Conservation (phyloP, 2,329 filamentous ascomycete species). For the Calonectria crousiana region DNA sequence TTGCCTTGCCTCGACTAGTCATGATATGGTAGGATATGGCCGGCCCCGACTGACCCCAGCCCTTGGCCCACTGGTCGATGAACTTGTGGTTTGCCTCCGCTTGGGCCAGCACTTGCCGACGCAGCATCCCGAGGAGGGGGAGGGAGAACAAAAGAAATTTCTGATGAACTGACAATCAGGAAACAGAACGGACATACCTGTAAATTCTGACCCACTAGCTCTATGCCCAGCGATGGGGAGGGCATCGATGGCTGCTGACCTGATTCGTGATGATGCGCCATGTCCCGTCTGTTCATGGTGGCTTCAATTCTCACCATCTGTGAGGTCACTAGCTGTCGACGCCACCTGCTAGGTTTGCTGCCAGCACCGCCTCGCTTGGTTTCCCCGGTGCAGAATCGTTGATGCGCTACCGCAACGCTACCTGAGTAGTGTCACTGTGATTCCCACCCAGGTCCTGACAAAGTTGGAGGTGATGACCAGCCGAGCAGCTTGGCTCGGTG, state of each 20-base stretch:
- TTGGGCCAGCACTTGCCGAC: constrained; percentile 23
- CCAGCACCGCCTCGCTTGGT: neutral
- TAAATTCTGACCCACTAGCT: constrained; percentile 11
- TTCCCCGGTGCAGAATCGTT: constrained; percentile 10
- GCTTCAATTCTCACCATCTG: constrained; percentile 18
- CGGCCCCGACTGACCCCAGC: constrained; percentile 16
- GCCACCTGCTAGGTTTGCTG: constrained; percentile 18
- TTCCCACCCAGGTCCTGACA: constrained; percentile 13
- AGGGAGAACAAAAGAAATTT: neutral
- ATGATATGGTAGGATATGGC: neutral
- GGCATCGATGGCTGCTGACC: neutral
- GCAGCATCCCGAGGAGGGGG: constrained; percentile 5
- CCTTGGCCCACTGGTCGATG: constrained; percentile 12
- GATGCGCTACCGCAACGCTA: constrained; percentile 24
- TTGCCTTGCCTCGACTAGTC: neutral
- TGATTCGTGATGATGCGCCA: constrained; percentile 20
- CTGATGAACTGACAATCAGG: constrained; percentile 10
- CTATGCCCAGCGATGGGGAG: constrained; percentile 10
- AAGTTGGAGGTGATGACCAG: constrained; percentile 7
- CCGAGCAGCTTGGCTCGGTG: neutral
- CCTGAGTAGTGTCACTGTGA: constrained; percentile 23
- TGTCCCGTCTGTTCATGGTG: constrained; percentile 2
- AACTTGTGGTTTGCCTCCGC: neutral
- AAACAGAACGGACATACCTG: constrained; percentile 28
- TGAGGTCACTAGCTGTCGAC: constrained; percentile 16